These are phyloP conservation scores for Monosporascus sp. DNA, from an alignment of 2,329 filamentous ascomycete species.

Conservation along the genomic window DNA sequence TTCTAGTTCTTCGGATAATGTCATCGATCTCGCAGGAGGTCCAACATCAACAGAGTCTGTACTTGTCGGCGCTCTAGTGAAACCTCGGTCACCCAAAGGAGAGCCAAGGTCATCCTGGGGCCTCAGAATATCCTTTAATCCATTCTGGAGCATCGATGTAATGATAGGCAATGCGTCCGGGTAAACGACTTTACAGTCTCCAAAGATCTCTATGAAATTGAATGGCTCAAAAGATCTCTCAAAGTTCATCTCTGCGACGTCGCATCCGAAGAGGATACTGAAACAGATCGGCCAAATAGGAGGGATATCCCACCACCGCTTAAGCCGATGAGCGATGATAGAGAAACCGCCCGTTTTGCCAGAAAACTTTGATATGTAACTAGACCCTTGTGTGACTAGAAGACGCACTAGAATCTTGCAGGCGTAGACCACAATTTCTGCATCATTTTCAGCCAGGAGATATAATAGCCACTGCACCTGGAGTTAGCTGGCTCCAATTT, in stretches of 20 bases:
- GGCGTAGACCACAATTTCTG: slow-evolving; percentile 74
- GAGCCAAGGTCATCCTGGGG: slow-evolving; percentile 57
- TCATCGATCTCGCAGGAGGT: too few species aligned
- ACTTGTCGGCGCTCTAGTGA: slow-evolving; percentile 31
- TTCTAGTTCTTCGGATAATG: slow-evolving; percentile 56
- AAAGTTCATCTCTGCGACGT: slow-evolving; percentile 70
- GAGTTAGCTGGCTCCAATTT: slow-evolving; percentile 28
- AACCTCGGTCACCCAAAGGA: slow-evolving; percentile 29
- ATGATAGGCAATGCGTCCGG: slow-evolving; percentile 77
- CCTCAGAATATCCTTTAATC: slow-evolving; percentile 64
- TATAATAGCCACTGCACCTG: slow-evolving; percentile 80
- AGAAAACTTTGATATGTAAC: slow-evolving; percentile 80
- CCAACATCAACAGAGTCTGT: too few species aligned
- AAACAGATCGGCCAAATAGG: slow-evolving; percentile 85
- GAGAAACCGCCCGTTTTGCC: slow-evolving; percentile 79
- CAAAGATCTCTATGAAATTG: slow-evolving; percentile 70
- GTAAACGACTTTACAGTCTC: slow-evolving; percentile 61
- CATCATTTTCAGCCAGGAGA: slow-evolving; percentile 79
- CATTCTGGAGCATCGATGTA: slow-evolving; percentile 80
- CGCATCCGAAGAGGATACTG: slow-evolving; percentile 79
- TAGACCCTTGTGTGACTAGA: slow-evolving; percentile 73
- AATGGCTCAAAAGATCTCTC: slow-evolving; percentile 69
- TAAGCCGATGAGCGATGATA: slow-evolving; percentile 77
- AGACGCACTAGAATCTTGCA: slow-evolving; percentile 79
- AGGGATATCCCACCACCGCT: slow-evolving; percentile 82